These are phyloP conservation scores for Pichia sp. DNA, from an alignment of 1,139 yeast genomes.

Conservation along the genomic window DNA sequence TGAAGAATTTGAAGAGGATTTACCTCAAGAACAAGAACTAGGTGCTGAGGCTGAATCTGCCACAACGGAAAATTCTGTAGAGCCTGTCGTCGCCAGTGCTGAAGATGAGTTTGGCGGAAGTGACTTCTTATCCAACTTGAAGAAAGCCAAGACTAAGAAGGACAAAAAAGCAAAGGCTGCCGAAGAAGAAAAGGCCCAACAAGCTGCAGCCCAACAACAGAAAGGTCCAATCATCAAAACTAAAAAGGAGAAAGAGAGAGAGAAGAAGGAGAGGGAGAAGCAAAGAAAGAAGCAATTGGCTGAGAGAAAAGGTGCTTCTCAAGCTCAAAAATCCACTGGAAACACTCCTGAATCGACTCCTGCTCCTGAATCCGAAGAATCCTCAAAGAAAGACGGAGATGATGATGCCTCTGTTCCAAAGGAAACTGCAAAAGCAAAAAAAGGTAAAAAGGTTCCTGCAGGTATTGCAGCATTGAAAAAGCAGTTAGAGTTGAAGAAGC, in stretches of 20 bases:
- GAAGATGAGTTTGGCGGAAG: constrained; percentile 47
- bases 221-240: constrained; percentile 72
- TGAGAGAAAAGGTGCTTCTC: constrained; percentile 76
- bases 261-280: constrained; percentile 96
- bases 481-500: constrained; percentile 84
- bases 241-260: constrained; percentile 95
- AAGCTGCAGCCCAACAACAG: constrained; percentile 34
- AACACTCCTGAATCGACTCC: neutral
- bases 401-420: constrained; percentile 40
- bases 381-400: neutral
- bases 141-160: constrained; percentile 69
- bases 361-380: constrained; percentile 41
- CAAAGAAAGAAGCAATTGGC: constrained; percentile 90
- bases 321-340: constrained; percentile 36
- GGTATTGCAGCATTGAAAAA: constrained; percentile 77
- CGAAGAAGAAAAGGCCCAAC: constrained; percentile 36
- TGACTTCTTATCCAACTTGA: constrained; percentile 80
- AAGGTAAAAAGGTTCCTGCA: constrained; percentile 65
- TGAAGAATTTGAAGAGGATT: constrained; percentile 60
- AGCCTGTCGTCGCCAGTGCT: constrained; percentile 35
- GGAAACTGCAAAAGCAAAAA: constrained; percentile 24
- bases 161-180: constrained; percentile 32
- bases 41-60: constrained; percentile 23
- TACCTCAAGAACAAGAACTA: constrained; percentile 54
- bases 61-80: constrained; percentile 21